These are phyloP conservation scores for Leccinum griseonigrum DNA, from an alignment of 1,284 basidiomycete genomes.

Conservation along the genomic window DNA sequence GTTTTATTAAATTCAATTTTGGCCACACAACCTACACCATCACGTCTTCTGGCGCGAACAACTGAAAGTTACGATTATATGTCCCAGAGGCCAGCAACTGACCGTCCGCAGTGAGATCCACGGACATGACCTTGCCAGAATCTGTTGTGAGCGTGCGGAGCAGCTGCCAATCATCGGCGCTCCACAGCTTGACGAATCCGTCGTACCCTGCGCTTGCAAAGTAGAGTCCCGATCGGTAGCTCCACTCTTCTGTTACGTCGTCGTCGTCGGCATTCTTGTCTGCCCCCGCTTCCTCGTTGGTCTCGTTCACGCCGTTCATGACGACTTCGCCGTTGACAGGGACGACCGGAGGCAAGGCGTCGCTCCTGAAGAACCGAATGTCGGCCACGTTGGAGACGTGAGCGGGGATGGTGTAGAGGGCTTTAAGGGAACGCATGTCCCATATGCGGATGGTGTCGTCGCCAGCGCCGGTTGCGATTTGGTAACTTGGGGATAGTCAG, in stretches of 20 bases:
- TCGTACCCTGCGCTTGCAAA: constrained; percentile 95
- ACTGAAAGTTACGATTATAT: constrained; percentile 91
- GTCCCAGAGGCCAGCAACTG: constrained; percentile 87
- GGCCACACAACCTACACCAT: constrained; percentile 25
- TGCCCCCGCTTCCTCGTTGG: constrained; percentile 19
- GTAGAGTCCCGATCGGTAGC: constrained; percentile 84
- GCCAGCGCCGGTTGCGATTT: constrained; percentile 94
- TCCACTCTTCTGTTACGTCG: constrained; percentile 53
- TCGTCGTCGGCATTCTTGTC: constrained; percentile 34
- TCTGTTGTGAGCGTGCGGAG: constrained; percentile 88
- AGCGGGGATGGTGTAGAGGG: constrained; percentile 95
- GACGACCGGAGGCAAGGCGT: constrained; percentile 36
- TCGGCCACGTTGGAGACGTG: constrained; percentile 95
- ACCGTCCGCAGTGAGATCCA: constrained; percentile 84
- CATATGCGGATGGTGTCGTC: constrained; percentile 99
- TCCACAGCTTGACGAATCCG: constrained; percentile 94
- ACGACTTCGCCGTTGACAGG: constrained; percentile 33
- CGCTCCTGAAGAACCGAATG: constrained; percentile 85
- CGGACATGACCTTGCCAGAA: constrained; percentile 97
- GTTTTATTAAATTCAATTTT: constrained; percentile 25
- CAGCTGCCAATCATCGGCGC: constrained; percentile 97
- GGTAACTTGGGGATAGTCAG: constrained; percentile 61
- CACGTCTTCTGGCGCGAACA: constrained; percentile 73
- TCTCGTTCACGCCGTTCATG: constrained; percentile 33
- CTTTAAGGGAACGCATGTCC: constrained; percentile 92